Base-by-base conservation (phyloP, 768 basidiomycete genomes). In the Lenzites betulinus region DNA sequence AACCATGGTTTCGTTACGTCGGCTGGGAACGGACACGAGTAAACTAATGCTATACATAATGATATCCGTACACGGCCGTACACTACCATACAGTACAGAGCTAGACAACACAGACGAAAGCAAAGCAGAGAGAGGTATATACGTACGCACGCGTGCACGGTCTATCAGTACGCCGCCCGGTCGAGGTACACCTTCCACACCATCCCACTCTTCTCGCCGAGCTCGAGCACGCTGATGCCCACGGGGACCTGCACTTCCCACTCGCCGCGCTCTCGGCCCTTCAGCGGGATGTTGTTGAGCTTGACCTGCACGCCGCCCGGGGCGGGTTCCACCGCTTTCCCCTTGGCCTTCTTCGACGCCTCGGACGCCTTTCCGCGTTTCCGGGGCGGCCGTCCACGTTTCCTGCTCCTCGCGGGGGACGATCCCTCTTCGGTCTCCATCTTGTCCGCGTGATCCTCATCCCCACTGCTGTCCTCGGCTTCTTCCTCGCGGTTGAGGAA, bases 141-240 rank as follows among this genome's bases (percentile, higher is more conserved):
- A 22, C 18, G 41, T 8, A n/a, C 23, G 13, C 30, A 33, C 22
- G 35, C 18, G 41, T 8, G 28, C 23, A 16, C 30, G 26, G 23
- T 28, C 5, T 28, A 38, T 63, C 53, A 63, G 43, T 47, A 35
- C 48, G 46, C 38, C 18, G 56, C 23, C 30, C 59, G 48, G 44
- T 70, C 71, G 49, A 86, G 73, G 69, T 88, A 88, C 23, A 89
- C 77, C 71, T 87, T 90, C 89, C 89, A 91, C 25, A 83, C 71
- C 65, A 84, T 70, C 11, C 88, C 88, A 35, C 83, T 86, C 66
- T 80, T 81, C 75, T 89, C 88, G 35, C 90, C 89, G 25, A 93
- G 74, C 71, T 93, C 92, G 28, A 93, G 70, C 18, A 84, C 74
- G 65, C 83, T 89, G 5, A 77, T 66, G 15, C 92, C 92, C 4